A percentile compares a stretch with the other conserved stretches of the same genome.
Conservation (phyloP, 768 basidiomycete species). For the Panellus pusillus region DNA sequence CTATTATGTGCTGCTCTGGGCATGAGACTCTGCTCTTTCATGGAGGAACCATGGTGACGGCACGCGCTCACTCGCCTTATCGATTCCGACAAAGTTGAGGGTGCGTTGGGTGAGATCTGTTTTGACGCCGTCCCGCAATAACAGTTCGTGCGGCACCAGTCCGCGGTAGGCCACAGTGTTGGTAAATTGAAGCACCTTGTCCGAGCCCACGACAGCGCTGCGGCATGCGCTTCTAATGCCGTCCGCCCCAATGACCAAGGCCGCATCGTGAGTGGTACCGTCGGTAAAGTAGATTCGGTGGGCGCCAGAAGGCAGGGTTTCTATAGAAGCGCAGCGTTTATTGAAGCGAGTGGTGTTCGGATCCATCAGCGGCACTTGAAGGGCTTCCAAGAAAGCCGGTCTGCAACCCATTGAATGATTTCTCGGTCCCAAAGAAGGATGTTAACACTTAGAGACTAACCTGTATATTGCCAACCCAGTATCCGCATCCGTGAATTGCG, state of each 20-base stretch:
- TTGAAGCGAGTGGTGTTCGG: conserved; percentile 45
- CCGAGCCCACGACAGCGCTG: conserved; percentile 33
- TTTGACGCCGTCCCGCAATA: conserved; percentile 45
- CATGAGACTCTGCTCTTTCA: background rate
- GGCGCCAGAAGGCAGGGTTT: conserved; percentile 25
- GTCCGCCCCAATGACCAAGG: conserved; percentile 53
- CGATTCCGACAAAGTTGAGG: conserved; percentile 42
- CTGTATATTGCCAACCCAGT: conserved; percentile 47
- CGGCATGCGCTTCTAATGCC: conserved; percentile 53
- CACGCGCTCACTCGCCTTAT: conserved; percentile 36
- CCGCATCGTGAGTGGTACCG: conserved; percentile 44
- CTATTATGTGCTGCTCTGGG: conserved; percentile 47
- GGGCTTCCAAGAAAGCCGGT: conserved; percentile 50
- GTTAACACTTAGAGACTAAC: conserved; percentile 22
- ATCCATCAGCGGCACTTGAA: conserved; percentile 44
- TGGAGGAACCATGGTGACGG: conserved; percentile 5
- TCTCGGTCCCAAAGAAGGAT: no score
- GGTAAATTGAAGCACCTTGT: conserved; percentile 38
- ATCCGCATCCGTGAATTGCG: conserved; percentile 38
- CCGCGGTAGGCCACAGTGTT: conserved; percentile 51
- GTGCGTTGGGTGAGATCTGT: conserved; percentile 36
- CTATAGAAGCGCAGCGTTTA: conserved; percentile 47
- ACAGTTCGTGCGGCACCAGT: conserved; percentile 39
- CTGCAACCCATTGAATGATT: conserved; percentile 26
- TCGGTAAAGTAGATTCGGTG: conserved; percentile 48